These are phyloP conservation scores for Wickerhamiella domercqiae DNA, from an alignment of 805 yeast species.

Conservation along the genomic window DNA sequence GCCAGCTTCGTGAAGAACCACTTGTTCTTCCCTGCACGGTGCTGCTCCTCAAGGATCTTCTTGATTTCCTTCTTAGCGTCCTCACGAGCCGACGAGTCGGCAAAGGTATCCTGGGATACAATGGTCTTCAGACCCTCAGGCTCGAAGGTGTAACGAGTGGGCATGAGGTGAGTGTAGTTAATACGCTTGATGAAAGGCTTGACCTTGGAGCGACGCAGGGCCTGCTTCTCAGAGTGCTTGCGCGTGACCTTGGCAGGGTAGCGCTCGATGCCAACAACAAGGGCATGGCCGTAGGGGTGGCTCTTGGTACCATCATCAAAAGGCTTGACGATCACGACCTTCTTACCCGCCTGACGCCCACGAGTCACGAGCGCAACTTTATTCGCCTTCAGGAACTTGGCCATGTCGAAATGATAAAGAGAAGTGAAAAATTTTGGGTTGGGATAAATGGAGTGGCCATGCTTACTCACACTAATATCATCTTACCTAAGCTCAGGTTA, in stretches of 20 bases:
- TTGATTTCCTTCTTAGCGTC: constrained; percentile 98
- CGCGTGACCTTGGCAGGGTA: constrained; percentile 94
- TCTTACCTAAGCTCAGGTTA: too few species aligned
- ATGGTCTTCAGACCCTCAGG: constrained; percentile 88
- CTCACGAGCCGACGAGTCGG: constrained; percentile 95
- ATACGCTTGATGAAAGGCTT: constrained; percentile 98
- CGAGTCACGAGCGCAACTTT: constrained; percentile 99
- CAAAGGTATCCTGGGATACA: constrained; percentile 84
- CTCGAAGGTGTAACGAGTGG: constrained; percentile 98
- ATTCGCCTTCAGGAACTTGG: constrained; percentile 99
- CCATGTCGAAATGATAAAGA: constrained; percentile 37
- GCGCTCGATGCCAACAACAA: constrained; percentile 98
- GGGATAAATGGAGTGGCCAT: too few species aligned
- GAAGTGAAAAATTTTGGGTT: neutral
- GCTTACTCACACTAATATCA: too few species aligned
- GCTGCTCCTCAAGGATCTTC: constrained; percentile 98
- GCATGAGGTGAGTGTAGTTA: constrained; percentile 99
- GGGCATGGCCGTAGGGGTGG: constrained; percentile 98
- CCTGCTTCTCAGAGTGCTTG: constrained; percentile 88
- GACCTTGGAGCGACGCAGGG: constrained; percentile 92
- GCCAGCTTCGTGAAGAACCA: constrained; percentile 99
- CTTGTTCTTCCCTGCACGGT: constrained; percentile 97
- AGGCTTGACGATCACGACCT: constrained; percentile 97
- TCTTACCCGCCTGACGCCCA: constrained; percentile 99
- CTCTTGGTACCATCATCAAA: constrained; percentile 98